Conservation (phyloP, 306 rosid genomes). For the Prunus salicina region DNA sequence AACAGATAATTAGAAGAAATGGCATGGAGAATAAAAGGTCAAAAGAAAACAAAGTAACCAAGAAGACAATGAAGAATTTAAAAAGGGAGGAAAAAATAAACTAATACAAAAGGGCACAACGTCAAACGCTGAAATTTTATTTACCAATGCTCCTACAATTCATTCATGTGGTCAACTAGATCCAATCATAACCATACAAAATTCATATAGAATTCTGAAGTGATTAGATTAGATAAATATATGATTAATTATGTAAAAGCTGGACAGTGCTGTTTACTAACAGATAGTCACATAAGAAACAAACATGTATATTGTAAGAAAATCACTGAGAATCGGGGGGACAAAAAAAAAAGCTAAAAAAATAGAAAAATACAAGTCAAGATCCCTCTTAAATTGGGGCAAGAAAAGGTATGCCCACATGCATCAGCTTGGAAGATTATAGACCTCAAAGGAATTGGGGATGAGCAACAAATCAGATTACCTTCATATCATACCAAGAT, state of each 20-base stretch:
- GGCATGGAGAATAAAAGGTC: neutral
- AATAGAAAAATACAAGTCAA: neutral
- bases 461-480: neutral
- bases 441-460: slow-evolving; percentile 1
- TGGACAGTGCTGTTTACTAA: neutral
- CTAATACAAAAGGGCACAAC: neutral
- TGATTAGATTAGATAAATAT: neutral
- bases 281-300: neutral
- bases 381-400: neutral
- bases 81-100: neutral
- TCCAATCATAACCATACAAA: neutral
- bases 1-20: neutral
- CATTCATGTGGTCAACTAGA: neutral
- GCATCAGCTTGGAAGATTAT: neutral
- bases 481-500: neutral
- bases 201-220: neutral
- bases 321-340: neutral
- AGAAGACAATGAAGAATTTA: neutral
- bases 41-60: neutral
- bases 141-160: neutral
- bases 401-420: neutral
- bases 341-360: neutral
- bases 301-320: neutral
- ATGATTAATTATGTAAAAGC: neutral
- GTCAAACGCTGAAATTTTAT: neutral